Conservation (phyloP, 352 stramenopile genomes). For the Phytophthora boehmeriae region DNA sequence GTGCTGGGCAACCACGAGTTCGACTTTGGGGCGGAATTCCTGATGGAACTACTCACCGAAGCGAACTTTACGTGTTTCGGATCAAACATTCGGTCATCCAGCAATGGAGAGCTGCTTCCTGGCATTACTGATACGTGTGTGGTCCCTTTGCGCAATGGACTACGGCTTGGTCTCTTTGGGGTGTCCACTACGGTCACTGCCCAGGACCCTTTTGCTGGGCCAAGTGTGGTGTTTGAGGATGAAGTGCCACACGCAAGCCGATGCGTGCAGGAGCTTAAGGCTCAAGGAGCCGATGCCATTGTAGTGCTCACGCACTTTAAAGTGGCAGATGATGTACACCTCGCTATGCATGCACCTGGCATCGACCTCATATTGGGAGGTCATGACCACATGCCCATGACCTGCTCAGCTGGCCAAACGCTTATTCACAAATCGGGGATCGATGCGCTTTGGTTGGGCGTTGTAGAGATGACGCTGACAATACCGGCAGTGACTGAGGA, state of each 20-base stretch:
- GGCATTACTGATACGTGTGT: conserved; percentile 47
- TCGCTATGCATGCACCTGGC: conserved; percentile 60
- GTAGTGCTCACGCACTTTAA: conserved; percentile 84
- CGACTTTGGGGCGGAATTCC: conserved; percentile 57
- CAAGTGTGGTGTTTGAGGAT: conserved; percentile 56
- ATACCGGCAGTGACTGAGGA: neutral
- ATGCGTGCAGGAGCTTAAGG: conserved; percentile 56
- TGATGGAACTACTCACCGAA: conserved; percentile 39
- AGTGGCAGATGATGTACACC: conserved; percentile 57
- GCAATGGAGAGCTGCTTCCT: conserved; percentile 36
- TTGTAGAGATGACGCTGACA: conserved; percentile 66
- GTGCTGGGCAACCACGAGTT: conserved; percentile 86
- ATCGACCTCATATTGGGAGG: conserved; percentile 90
- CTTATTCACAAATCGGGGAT: conserved; percentile 89
- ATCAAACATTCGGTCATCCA: conserved; percentile 54
- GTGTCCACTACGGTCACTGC: conserved; percentile 60
- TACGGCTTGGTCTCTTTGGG: conserved; percentile 61
- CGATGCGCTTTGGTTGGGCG: conserved; percentile 82
- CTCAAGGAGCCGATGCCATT: conserved; percentile 65
- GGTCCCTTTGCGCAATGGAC: conserved; percentile 39
- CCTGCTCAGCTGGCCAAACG: conserved; percentile 51
- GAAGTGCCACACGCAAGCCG: conserved; percentile 48
- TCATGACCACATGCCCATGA: conserved; percentile 88
- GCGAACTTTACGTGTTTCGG: conserved; percentile 64
- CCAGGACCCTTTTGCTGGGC: conserved; percentile 55